phyloP scores from a whole-genome alignment of 345 rosid genomes.

The Cardiospermum halicacabum region DNA sequence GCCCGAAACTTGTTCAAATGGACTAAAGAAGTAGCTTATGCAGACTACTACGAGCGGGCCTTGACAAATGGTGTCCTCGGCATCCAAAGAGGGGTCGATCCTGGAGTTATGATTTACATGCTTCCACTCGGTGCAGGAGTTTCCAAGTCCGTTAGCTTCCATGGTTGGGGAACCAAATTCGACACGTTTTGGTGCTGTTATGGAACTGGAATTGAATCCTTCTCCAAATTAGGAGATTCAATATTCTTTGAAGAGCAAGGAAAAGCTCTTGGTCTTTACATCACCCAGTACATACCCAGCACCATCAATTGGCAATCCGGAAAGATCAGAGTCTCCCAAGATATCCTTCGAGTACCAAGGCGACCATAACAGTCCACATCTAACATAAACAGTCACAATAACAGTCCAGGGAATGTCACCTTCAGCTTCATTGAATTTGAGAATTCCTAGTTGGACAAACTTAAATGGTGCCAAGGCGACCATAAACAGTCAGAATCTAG shows the following conservation, averaged over 20 bases:
- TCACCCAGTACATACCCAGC: conserved; percentile 79
- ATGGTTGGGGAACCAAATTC: conserved; percentile 43
- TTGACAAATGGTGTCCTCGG: conserved; percentile 45
- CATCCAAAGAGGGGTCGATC: conserved; percentile 51
- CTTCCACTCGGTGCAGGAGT: conserved; percentile 41
- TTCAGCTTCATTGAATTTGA: too few relatives aligned
- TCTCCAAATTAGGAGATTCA: conserved; percentile 92
- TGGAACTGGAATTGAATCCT: conserved; percentile 76
- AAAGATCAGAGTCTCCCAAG: conserved; percentile 44
- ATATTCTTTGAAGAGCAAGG: conserved; percentile 84
- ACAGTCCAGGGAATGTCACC: too few relatives aligned
- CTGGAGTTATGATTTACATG: conserved; percentile 50
- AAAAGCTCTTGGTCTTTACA: conserved; percentile 54
- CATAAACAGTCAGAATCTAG: too few relatives aligned
- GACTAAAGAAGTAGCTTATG: conserved; percentile 48
- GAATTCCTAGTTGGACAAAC: too few relatives aligned
- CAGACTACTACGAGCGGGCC: conserved; percentile 56
- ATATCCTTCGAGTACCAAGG: conserved; percentile 50
- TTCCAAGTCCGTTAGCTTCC: conserved; percentile 39
- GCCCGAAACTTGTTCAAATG: conserved; percentile 46
- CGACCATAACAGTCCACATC: too few relatives aligned
- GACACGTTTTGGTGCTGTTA: conserved; percentile 55
- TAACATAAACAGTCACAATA: conserved; percentile 46
- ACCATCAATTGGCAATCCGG: conserved; percentile 64
- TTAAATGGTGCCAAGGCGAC: too few relatives aligned